Evolutionary conservation across 2,329 filamentous ascomycete species (phyloP).

Genomic region (Alternaria rosae): DNA sequence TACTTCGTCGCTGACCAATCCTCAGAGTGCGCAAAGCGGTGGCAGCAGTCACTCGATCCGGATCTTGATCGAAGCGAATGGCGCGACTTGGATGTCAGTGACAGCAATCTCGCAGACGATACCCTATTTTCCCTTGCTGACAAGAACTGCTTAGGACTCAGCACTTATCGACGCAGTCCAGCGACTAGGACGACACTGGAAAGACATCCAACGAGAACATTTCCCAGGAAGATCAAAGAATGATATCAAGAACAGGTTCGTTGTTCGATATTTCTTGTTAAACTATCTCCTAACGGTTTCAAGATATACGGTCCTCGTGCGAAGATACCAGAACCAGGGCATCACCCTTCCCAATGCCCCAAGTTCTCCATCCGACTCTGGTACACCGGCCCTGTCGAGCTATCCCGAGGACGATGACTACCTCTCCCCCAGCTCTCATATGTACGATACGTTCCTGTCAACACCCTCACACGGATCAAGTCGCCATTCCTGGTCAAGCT

Average conservation of each 20-base stretch:
- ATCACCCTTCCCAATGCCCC: conserved; percentile 34
- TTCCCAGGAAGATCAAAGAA: conserved; percentile 50
- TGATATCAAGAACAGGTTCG: conserved; percentile 50
- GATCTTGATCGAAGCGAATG: conserved; percentile 51
- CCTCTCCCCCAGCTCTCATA: conserved; percentile 16
- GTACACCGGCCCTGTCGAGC: conserved; percentile 16
- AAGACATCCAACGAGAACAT: conserved; percentile 45
- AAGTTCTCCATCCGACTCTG: conserved; percentile 31
- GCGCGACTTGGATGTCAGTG: conserved; percentile 45
- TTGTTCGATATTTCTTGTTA: neutral
- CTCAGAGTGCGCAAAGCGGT: conserved; percentile 58
- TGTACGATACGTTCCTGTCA: conserved; percentile 28
- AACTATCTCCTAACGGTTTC: neutral
- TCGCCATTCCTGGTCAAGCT: conserved; percentile 30
- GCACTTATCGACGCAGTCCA: conserved; percentile 44
- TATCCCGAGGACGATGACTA: conserved; percentile 33
- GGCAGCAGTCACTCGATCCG: conserved; percentile 56
- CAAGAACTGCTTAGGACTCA: conserved; percentile 28
- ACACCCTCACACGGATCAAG: conserved; percentile 27
- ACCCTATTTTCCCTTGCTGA: neutral
- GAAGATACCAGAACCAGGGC: conserved; percentile 41
- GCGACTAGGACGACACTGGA: conserved; percentile 49
- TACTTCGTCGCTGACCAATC: neutral
- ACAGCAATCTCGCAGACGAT: neutral
- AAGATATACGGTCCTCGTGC: conserved; percentile 43